Evolutionary conservation across 139 green algal genomes (phyloP).

Genomic region (Coccomyxa sp.): DNA sequence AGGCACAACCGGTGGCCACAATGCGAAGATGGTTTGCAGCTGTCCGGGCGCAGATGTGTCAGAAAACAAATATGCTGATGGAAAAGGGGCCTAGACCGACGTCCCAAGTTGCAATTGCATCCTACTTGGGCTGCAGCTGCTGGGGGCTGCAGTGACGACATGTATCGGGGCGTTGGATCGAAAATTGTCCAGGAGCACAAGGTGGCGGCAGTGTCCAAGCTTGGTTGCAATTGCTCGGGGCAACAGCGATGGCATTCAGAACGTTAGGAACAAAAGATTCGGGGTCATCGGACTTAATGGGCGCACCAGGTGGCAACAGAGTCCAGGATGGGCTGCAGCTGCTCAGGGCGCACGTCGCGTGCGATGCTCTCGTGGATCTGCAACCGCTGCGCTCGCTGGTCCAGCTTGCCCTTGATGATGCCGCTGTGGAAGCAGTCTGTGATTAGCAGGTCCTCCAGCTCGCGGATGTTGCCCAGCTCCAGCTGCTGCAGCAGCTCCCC

Average conservation of each 20-base stretch:
- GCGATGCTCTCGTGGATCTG: conserved; percentile 52
- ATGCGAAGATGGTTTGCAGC: too few species aligned
- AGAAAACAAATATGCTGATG: too few species aligned
- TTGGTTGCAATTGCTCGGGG: too few species aligned
- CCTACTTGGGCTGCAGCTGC: neutral
- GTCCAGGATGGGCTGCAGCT: conserved; percentile 35
- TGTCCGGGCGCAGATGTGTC: too few species aligned
- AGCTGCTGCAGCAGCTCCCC: conserved; percentile 52
- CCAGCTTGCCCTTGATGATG: conserved; percentile 67
- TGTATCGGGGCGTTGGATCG: neutral
- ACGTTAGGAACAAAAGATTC: neutral
- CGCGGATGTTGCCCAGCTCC: conserved; percentile 60
- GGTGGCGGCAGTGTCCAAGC: too few species aligned
- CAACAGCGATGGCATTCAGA: neutral
- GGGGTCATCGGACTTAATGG: neutral
- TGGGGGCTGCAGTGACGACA: neutral
- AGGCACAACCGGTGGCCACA: too few species aligned
- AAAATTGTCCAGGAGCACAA: too few species aligned
- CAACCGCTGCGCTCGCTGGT: conserved; percentile 54
- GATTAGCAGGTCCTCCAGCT: conserved; percentile 92
- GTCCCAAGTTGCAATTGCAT: neutral
- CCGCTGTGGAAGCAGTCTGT: conserved; percentile 85
- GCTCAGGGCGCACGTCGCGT: conserved; percentile 52
- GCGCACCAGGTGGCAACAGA: conserved; percentile 53
- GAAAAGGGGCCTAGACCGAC: too few species aligned